Evolutionary conservation across 768 basidiomycete genomes (phyloP).

Genomic region (Boletus insuetus): DNA sequence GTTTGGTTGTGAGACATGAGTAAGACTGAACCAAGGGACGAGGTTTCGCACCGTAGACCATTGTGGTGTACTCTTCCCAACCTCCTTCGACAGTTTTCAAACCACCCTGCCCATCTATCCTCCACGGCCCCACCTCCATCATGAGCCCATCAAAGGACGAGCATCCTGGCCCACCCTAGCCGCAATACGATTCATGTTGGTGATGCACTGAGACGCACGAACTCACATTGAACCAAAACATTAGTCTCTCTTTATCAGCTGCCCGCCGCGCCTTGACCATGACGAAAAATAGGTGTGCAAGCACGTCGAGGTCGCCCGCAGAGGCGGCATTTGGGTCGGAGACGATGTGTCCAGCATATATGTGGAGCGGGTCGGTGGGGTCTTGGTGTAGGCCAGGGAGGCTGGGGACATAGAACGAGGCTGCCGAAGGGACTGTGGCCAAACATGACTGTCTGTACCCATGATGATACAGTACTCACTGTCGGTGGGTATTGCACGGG

Average conservation of each 20-base stretch:
- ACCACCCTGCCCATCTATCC: constrained; percentile 67
- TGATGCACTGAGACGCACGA: not conserved
- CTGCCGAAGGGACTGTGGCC: constrained; percentile 65
- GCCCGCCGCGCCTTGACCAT: constrained; percentile 81
- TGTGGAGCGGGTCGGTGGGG: constrained; percentile 63
- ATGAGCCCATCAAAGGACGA: constrained; percentile 96
- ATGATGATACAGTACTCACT: constrained; percentile 29
- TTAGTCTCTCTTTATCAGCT: constrained; percentile 86
- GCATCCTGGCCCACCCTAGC: constrained; percentile 92
- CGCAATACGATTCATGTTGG: not conserved
- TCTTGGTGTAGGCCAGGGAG: constrained; percentile 79
- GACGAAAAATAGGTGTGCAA: constrained; percentile 84
- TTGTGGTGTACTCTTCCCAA: constrained; percentile 96
- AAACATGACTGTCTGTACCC: not conserved
- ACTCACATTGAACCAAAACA: constrained; percentile 97
- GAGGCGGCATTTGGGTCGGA: constrained; percentile 63
- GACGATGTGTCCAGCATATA: constrained; percentile 84
- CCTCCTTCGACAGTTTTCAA: constrained; percentile 79
- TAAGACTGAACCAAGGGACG: not conserved
- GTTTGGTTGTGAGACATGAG: constrained; percentile 11
- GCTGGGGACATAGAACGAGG: constrained; percentile 77
- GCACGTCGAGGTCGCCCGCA: constrained; percentile 56
- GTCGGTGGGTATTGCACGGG: constrained; percentile 37
- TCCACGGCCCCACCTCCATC: constrained; percentile 98
- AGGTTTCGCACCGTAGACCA: constrained; percentile 77